These are phyloP conservation scores for Aschersonia sp. DNA, from an alignment of 2,329 filamentous ascomycete species.

Conservation along the genomic window DNA sequence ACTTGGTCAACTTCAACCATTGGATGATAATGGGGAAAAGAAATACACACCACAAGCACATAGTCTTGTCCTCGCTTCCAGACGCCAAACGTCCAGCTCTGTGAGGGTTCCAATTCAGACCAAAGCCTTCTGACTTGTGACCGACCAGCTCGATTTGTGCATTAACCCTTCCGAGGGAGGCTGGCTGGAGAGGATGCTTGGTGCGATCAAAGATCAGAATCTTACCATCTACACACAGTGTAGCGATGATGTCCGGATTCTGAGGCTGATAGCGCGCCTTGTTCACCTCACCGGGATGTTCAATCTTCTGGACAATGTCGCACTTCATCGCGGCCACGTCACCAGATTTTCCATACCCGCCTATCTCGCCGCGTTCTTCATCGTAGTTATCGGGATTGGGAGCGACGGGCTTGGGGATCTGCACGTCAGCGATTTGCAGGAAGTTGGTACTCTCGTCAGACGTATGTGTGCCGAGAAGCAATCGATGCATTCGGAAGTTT, in stretches of 20 bases:
- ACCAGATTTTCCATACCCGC: conserved; percentile 67
- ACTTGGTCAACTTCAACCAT: background rate
- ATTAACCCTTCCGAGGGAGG: conserved; percentile 46
- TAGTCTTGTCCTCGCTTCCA: conserved; percentile 83
- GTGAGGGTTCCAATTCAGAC: conserved; percentile 83
- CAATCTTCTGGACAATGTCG: conserved; percentile 87
- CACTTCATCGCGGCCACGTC: conserved; percentile 68
- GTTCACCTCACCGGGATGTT: conserved; percentile 94
- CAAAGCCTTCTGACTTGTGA: conserved; percentile 81
- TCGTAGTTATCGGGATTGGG: conserved; percentile 78
- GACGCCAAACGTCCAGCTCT: conserved; percentile 69
- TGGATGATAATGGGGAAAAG: background rate
- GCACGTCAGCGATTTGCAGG: conserved; percentile 85
- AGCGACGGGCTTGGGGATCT: conserved; percentile 66
- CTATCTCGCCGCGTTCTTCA: conserved; percentile 82
- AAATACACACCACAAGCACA: conserved; percentile 63
- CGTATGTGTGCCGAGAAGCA: conserved; percentile 90
- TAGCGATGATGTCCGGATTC: conserved; percentile 92
- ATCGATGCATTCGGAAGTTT: conserved; percentile 72
- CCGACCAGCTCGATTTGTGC: conserved; percentile 76
- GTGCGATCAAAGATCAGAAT: conserved; percentile 93
- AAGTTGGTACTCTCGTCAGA: conserved; percentile 77
- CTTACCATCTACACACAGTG: conserved; percentile 73
- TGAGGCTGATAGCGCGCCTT: conserved; percentile 97
- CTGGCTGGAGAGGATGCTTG: conserved; percentile 71